A percentile compares a stretch with the other conserved stretches of the same genome.
Evolutionary conservation across 208 protist species (phyloP).

Genomic region (Endotrypanum monterogeii): DNA sequence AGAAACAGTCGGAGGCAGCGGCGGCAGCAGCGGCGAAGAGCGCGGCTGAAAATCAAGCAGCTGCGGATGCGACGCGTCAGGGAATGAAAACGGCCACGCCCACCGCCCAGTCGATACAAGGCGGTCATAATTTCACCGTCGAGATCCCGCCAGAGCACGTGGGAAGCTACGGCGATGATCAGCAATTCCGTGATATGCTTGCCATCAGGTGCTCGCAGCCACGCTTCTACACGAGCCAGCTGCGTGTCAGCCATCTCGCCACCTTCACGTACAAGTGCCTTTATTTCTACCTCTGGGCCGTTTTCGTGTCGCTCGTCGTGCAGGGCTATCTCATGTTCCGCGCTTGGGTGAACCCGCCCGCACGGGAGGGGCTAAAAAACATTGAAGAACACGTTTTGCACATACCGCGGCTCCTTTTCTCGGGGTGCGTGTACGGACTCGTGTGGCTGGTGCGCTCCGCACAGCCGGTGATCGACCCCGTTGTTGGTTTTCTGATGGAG

Average conservation of each 20-base stretch:
- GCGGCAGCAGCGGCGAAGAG: slow-evolving; percentile 28
- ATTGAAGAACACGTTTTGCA: slow-evolving; percentile 84
- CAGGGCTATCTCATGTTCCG: slow-evolving; percentile 87
- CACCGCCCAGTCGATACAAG: slow-evolving; percentile 4
- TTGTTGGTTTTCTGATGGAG: slow-evolving; percentile 46
- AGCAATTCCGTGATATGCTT: slow-evolving; percentile 81
- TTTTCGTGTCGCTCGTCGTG: slow-evolving; percentile 71
- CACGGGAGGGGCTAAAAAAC: slow-evolving; percentile 75
- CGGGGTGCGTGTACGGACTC: slow-evolving; percentile 55
- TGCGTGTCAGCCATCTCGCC: slow-evolving; percentile 56
- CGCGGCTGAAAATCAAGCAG: slow-evolving; percentile 4
- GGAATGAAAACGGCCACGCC: no score
- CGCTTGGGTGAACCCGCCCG: slow-evolving; percentile 83
- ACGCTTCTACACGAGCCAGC: slow-evolving; percentile 69
- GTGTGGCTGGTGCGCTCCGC: slow-evolving; percentile 53
- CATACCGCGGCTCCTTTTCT: slow-evolving; percentile 80
- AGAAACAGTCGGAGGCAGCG: slow-evolving; percentile 33
- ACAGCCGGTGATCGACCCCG: slow-evolving; percentile 69
- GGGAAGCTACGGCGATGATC: slow-evolving; percentile 57
- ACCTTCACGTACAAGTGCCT: slow-evolving; percentile 78
- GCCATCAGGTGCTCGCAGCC: slow-evolving; percentile 83
- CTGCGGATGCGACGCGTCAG: slow-evolving; percentile 13
- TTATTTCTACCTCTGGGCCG: slow-evolving; percentile 87
- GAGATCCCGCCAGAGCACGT: slow-evolving; percentile 27
- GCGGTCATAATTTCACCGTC: slow-evolving; percentile 9